Base-by-base conservation (phyloP, 2,329 filamentous ascomycete species). In the Macrophomina pseudophaseolina region DNA sequence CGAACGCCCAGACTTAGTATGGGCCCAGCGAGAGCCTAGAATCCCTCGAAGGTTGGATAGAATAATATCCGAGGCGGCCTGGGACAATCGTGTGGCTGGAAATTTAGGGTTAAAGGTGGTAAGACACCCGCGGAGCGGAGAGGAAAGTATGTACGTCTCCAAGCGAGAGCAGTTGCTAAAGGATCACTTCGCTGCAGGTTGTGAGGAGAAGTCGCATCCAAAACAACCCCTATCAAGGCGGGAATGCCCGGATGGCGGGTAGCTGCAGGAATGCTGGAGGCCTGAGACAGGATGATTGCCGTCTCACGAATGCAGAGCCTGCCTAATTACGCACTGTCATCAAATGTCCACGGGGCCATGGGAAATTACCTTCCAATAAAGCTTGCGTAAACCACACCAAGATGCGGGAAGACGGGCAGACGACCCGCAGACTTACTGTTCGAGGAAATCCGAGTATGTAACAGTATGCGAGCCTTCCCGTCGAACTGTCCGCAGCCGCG, bases 241-340 rank as follows among this genome's bases (percentile, higher is more conserved):
- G 30, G 28, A 35, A n/a, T n/a, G 9, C 7, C 5, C 28, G 11
- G 35, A 46, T 44, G 28, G 40, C 28, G 28, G 28, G n/a, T 48
- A 28, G 40, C 40, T 60, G 58, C 42, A 62, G 30, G 44, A 23
- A 23, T 62, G 35, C n/a, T 38, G 28, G 44, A 62, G 38, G 49
- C 40, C 58, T 48, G 58, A 51, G 58, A 62, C 58, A 62, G 30
- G n/a, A 14, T n/a, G 32, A 23, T 62, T 35, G 58, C 42, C 30
- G 58, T 18, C 44, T 35, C 18, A 32, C 32, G 42, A 12, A 62
- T 38, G 58, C 42, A 49, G 58, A 23, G 3, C 30, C 58, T 44
- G 58, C 58, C 28, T 62, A 30, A 32, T 44, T 59, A 38, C 49
- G 58, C 58, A 49, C 5, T 38, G 58, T 62, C 30, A 54, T 40